Evolutionary conservation across 169 alveolate genomes (phyloP), one percentile per base, ranked within the genome.

Genomic region (Eimeria zaria): DNA sequence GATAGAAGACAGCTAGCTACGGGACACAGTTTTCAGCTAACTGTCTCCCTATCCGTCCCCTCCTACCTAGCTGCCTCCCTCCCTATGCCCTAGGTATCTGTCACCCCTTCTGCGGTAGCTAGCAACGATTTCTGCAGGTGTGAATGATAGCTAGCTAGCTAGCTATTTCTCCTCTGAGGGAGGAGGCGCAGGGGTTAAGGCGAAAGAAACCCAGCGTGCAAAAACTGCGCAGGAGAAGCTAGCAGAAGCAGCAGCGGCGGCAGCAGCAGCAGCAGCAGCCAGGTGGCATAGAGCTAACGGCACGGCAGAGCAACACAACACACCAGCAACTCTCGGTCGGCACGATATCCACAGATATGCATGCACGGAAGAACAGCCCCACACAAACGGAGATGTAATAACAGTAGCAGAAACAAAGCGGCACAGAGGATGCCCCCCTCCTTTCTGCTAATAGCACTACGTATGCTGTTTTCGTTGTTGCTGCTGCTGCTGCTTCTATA

Each of bases 201-300:
- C 36, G 73, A 62, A 36, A 20, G 73, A 27, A 33, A 62, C 18
- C 5, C 30, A 27, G 73, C 73, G 30, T 12, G 1, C 73, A 62
- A 24, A 46, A 20, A 24, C 48, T 16, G 55, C 89, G 24, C 89
- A 51, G 55, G 89, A 24, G 67, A 8, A 41, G 24, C 62, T 16
- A 24, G 87, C 41, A 39, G 22, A 12, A 24, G 18, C 58, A 76
- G 9, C 51, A n/a, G 30, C n/a, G n/a, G n/a, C n/a, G 33, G 44
- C 80, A 69, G 80, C 80, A 14, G 83, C 27, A 73, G 51, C 39
- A 73, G 83, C 83, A 30, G 46, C 48, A 27, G 83, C 46, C 27
- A 27, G 55, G 55, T 6, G 55, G 9, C n/a, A 11, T 2, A 22
- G 14, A 62, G 36, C 11, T 12, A 62, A 24, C 12, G 11, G 36